Conservation (phyloP, 2,329 filamentous ascomycete genomes). For the Taxawa tesnikishii region DNA sequence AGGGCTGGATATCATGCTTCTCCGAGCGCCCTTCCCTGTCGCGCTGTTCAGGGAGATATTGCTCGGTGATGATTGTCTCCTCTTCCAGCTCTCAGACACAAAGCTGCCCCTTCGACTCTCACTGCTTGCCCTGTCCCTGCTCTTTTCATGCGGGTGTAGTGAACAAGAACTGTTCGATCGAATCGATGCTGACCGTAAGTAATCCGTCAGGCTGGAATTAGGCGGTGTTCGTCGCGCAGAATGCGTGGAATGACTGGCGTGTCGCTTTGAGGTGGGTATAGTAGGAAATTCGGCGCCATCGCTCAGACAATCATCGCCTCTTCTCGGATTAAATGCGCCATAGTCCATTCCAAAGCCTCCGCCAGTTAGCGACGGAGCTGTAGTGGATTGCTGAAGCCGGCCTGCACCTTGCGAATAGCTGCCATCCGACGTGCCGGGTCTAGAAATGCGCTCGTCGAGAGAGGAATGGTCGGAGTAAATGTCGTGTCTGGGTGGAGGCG, state of each 20-base stretch:
- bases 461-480: not conserved
- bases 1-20: not conserved
- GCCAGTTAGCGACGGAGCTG: conserved; percentile 29
- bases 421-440: not conserved
- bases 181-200: conserved; percentile 33
- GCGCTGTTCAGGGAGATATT: conserved; percentile 12
- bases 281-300: conserved; percentile 55
- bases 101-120: conserved; percentile 17
- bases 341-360: conserved; percentile 60
- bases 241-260: conserved; percentile 60
- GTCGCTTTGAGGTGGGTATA: conserved; percentile 69
- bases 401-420: not conserved
- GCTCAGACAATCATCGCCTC: conserved; percentile 37
- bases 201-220: conserved; percentile 42
- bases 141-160: conserved; percentile 44
- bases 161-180: conserved; percentile 7
- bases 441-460: not conserved
- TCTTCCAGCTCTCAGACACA: conserved; percentile 19
- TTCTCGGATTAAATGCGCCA: conserved; percentile 37
- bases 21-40: conserved; percentile 9
- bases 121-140: conserved; percentile 37
- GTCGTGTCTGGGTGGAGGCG: conserved; percentile 10
- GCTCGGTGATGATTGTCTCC: conserved; percentile 7
- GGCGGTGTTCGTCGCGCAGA: conserved; percentile 42
- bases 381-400: not conserved